These are phyloP conservation scores for Rhizophagus sp. DNA, from an alignment of 192 early-diverging fungal genomes.

Conservation along the genomic window DNA sequence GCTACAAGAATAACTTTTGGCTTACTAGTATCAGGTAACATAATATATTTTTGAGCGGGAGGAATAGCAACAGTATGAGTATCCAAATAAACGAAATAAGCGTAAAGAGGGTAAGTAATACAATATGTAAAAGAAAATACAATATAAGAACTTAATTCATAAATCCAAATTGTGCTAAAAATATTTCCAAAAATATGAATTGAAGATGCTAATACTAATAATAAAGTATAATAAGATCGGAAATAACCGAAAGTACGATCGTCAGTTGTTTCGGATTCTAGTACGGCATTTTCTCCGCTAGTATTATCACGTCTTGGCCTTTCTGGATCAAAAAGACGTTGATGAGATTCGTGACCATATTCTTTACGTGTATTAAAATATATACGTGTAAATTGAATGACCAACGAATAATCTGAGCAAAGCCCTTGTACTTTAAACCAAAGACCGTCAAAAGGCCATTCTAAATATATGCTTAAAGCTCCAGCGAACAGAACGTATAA, in stretches of 20 bases:
- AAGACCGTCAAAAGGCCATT: conserved; percentile 39
- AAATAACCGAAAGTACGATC: neutral
- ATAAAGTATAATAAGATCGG: conserved; percentile 24
- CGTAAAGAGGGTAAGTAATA: conserved; percentile 35
- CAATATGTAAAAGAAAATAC: conserved; percentile 29
- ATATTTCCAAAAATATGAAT: conserved; percentile 46
- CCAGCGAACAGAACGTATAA: conserved; percentile 30
- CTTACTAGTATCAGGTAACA: conserved; percentile 34
- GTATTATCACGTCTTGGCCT: neutral
- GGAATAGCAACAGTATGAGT: conserved; percentile 30
- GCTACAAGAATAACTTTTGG: conserved; percentile 29
- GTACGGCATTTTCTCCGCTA: neutral
- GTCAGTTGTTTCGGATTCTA: neutral
- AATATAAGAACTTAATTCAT: conserved; percentile 20
- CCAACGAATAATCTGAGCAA: conserved; percentile 37
- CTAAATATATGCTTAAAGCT: conserved; percentile 34
- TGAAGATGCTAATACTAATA: conserved; percentile 36
- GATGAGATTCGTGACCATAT: neutral
- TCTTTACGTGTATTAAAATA: conserved; percentile 35
- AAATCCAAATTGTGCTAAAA: conserved; percentile 37
- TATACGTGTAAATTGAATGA: conserved; percentile 34
- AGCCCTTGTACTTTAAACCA: conserved; percentile 45
- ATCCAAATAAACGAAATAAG: conserved; percentile 43
- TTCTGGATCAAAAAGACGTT: neutral
- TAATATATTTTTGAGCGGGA: conserved; percentile 35